Evolutionary conservation across 1,139 yeast genomes (phyloP).

Genomic region (Suhomyces yuchorum): DNA sequence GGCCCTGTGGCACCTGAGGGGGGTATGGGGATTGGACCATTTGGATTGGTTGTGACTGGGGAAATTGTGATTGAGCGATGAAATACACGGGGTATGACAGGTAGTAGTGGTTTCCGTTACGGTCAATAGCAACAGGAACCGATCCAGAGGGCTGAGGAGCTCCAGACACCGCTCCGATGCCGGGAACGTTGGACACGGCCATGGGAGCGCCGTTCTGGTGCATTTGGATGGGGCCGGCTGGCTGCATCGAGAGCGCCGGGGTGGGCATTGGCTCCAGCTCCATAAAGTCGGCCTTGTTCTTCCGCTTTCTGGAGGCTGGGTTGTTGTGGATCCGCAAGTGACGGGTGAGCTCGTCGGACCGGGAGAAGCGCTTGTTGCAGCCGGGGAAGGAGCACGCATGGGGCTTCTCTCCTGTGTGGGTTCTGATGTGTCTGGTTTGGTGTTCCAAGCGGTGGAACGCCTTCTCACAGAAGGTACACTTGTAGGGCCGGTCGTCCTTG

Average conservation of each 20-base stretch:
- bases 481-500: constrained; percentile 62
- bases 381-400: constrained; percentile 88
- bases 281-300: constrained; percentile 15
- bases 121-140: constrained; percentile 37
- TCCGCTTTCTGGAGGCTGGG: constrained; percentile 41
- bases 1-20: constrained; percentile 5
- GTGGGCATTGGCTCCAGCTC: constrained; percentile 2
- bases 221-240: background rate
- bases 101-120: constrained; percentile 39
- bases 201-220: background rate
- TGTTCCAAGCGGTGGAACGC: constrained; percentile 93
- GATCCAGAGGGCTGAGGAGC: constrained; percentile 4
- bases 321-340: constrained; percentile 86
- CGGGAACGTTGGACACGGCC: background rate
- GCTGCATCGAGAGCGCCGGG: background rate
- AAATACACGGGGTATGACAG: constrained; percentile 42
- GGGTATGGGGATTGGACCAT: constrained; percentile 3
- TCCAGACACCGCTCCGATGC: background rate
- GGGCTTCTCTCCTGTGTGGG: constrained; percentile 96
- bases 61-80: constrained; percentile 26
- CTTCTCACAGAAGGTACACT: constrained; percentile 88
- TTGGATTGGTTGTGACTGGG: constrained; percentile 7
- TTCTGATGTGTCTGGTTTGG: constrained; percentile 90
- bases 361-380: constrained; percentile 79
- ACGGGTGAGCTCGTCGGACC: constrained; percentile 89